Evolutionary conservation across 2,329 filamentous ascomycete species (phyloP), one percentile per base, ranked within the genome.

Genomic region (Macrophomina tecta): DNA sequence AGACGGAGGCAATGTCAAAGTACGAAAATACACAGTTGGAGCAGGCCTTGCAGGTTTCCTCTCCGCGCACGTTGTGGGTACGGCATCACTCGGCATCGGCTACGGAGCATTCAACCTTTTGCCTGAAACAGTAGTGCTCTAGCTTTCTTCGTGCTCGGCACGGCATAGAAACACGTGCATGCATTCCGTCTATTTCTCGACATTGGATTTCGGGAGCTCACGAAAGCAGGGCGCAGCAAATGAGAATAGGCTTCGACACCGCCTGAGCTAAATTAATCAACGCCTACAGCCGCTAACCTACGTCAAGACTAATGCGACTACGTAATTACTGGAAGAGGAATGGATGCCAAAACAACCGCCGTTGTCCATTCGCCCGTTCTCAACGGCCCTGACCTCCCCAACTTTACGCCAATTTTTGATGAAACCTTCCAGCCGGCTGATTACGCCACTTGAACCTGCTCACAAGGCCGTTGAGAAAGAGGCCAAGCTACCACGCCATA

Each of bases 401-500:
- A 36, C 23, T 16, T 36, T 53, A 32, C 12, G 11, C 30, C 28
- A 53, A 7, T 28, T 38, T 38, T 38, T 36, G 5, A 45, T 53
- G 51, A 53, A 53, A n/a, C 51, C 42, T 5, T 14, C 2, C 28
- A n/a, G 51, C 30, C 28, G 9, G 51, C 6, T 16, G 11, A 42
- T 40, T 58, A 42, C 23, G 9, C 36, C 36, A 28, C 28, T 18
- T 42, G 5, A 32, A n/a, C 16, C 53, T 58, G 36, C 23, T 23
- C 23, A 42, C n/a, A 18, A 6, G 34, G 34, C 38, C 38, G 8
- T 40, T 30, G 16, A 14, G 16, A 8, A 16, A 14, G 46, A 51
- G 23, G 53, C 53, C 53, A 58, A 58, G 53, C 14, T 14, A 16
- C 18, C 53, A 28, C 32, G 36, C 53, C 53, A 58, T 34, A 58